Evolutionary conservation across 352 stramenopile genomes (phyloP), one percentile per base, ranked within the genome.

Genomic region (Phytophthora ramorum): DNA sequence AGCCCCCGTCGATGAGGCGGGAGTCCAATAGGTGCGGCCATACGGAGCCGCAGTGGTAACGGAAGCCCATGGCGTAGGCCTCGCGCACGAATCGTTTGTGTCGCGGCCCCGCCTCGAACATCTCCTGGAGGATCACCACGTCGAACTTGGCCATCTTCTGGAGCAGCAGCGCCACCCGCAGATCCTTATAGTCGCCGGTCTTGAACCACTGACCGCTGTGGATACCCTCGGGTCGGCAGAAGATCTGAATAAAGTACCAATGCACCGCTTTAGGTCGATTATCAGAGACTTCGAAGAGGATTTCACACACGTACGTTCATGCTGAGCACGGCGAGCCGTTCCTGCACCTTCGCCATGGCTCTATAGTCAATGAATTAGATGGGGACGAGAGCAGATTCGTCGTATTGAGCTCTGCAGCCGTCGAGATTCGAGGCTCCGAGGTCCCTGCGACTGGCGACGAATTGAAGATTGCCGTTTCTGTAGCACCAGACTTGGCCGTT

Each of bases 101-200:
- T 12, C 83, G 75, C 12, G 78, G 65, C 4, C 83, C 83, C 2
- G 77, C 76, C 64, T 93, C 85, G 62, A 93, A 93, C 85, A 92
- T 91, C 71, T 93, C 85, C 76, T 92, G 64, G 2, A 95, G 63
- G 17, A 92, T 78, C 22, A 92, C 83, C 44, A 95, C 64, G 52
- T 95, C 87, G 38, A 91, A 91, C 16, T 81, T 60, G 17, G 69
- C 68, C 43, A 95, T 91, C 50, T 95, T 95, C 13, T 76, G 79
- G 20, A 91, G 76, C 45, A 95, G 63, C 32, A 92, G 75, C 41
- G 80, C 66, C 28, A 87, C 59, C 13, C 87, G 80, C 37, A 92
- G 66, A 54, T 95, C 81, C 60, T 95, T 95, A 58, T 84, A 71
- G 68, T 95, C 87, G n/a, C 87, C 84, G 7, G 58, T 46, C 41